phyloP scores from a whole-genome alignment of 768 basidiomycete species.

The Rubroboletus pulcherrimus region DNA sequence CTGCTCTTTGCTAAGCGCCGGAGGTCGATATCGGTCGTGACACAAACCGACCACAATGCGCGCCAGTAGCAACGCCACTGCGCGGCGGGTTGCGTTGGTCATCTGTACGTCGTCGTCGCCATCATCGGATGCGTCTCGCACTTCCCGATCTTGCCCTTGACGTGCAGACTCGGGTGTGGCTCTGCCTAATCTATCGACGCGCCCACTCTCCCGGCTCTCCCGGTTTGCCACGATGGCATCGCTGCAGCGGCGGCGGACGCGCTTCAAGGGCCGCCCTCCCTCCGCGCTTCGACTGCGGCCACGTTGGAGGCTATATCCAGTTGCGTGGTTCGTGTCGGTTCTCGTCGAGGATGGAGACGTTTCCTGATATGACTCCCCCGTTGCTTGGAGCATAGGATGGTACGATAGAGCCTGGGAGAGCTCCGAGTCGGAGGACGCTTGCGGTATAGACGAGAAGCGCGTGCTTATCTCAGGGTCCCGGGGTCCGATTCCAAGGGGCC shows the following conservation, averaged over 20 bases:
- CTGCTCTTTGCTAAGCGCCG: not conserved
- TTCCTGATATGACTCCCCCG: conserved; percentile 12
- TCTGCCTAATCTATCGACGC: conserved; percentile 14
- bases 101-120: not conserved
- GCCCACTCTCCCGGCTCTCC: conserved; percentile 4
- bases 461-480: conserved; percentile 14
- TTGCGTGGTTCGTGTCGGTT: not conserved
- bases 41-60: conserved; percentile 25
- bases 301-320: conserved; percentile 5
- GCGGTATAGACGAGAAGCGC: conserved; percentile 11
- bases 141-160: not conserved
- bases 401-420: not conserved
- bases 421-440: not conserved
- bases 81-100: conserved; percentile 1
- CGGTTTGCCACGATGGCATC: conserved; percentile 11
- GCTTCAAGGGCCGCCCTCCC: conserved; percentile 29
- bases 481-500: conserved; percentile 5
- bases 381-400: not conserved
- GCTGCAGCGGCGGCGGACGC: conserved; percentile 15
- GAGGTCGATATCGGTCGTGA: conserved; percentile 15
- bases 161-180: conserved; percentile 4
- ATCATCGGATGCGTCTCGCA: not conserved
- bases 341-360: conserved; percentile 2
- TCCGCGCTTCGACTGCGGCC: conserved; percentile 20
- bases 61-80: conserved; percentile 19